A percentile compares a stretch with the other conserved stretches of the same genome.
Evolutionary conservation across 202 grass and related monocot species (phyloP).

Genomic region (Cymbopogon flexuosus): DNA sequence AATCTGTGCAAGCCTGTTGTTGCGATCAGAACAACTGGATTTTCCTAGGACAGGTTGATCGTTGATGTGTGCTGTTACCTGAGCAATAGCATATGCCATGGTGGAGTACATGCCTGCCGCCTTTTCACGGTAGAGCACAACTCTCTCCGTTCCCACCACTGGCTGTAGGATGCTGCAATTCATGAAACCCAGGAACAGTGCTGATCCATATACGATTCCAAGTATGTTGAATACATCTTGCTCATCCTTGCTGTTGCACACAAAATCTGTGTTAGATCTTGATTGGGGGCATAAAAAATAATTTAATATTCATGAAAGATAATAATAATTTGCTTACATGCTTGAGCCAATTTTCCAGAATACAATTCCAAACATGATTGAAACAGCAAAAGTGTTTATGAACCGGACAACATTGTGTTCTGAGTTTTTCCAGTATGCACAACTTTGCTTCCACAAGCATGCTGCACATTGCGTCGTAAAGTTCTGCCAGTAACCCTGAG

Average conservation of each 20-base stretch:
- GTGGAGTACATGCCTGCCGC: constrained; percentile 72
- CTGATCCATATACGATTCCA: constrained; percentile 56
- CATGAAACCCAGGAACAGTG: constrained; percentile 82
- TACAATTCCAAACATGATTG: constrained; percentile 70
- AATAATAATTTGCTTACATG: constrained; percentile 54
- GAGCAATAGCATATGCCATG: constrained; percentile 73
- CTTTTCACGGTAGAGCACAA: constrained; percentile 70
- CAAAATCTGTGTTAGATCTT: not conserved
- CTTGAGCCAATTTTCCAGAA: constrained; percentile 76
- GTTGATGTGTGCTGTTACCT: constrained; percentile 37
- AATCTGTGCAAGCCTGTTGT: not conserved
- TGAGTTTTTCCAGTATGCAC: constrained; percentile 91
- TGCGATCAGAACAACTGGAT: not conserved
- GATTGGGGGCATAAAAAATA: not conserved
- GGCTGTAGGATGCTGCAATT: constrained; percentile 75
- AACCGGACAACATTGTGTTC: constrained; percentile 82
- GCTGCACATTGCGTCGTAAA: constrained; percentile 50
- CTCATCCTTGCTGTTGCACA: constrained; percentile 52
- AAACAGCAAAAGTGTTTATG: constrained; percentile 60
- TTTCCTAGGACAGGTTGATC: not conserved
- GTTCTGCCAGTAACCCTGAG: constrained; percentile 53
- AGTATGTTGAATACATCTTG: constrained; percentile 92
- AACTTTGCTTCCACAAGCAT: constrained; percentile 85
- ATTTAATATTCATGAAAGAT: constrained; percentile 5
- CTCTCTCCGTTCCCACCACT: constrained; percentile 66